Evolutionary conservation across 2,329 filamentous ascomycete genomes (phyloP).

Genomic region (Talaromyces marneffei): DNA sequence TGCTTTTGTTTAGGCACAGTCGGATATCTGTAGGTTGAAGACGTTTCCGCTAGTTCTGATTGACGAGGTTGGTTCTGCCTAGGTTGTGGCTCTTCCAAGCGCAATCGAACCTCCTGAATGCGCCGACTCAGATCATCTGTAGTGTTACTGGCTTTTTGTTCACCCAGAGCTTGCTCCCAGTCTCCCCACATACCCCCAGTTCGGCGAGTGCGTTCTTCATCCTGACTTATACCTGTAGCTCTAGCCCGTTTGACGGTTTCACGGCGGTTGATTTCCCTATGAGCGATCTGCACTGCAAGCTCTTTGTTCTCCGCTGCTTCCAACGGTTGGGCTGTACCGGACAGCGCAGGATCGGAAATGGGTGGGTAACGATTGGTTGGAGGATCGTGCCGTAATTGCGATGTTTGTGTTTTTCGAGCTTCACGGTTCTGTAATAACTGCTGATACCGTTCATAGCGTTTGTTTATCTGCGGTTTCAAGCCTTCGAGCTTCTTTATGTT

Average conservation of each 20-base stretch:
- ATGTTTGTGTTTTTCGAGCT: slow-evolving; percentile 31
- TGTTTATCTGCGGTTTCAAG: slow-evolving; percentile 72
- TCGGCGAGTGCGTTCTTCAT: slow-evolving; percentile 53
- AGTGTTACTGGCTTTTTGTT: slow-evolving; percentile 25
- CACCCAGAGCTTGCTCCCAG: slow-evolving; percentile 44
- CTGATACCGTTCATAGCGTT: slow-evolving; percentile 63
- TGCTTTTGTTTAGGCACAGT: slow-evolving; percentile 35
- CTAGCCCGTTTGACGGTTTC: slow-evolving; percentile 56
- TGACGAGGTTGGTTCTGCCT: slow-evolving; percentile 10
- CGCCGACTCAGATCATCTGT: slow-evolving; percentile 46
- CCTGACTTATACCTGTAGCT: slow-evolving; percentile 52
- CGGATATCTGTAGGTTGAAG: slow-evolving; percentile 39
- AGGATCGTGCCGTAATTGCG: slow-evolving; percentile 11
- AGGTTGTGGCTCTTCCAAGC: slow-evolving; percentile 26
- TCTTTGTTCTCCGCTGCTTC: slow-evolving; percentile 67
- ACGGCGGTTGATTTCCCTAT: slow-evolving; percentile 63
- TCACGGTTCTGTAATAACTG: slow-evolving; percentile 46
- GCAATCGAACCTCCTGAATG: slow-evolving; percentile 47
- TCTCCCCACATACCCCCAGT: slow-evolving; percentile 49
- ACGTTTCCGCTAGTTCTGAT: slow-evolving; percentile 15
- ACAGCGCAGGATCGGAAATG: slow-evolving; percentile 53
- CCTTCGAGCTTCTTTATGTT: slow-evolving; percentile 68
- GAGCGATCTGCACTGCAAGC: slow-evolving; percentile 69
- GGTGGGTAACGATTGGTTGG: slow-evolving; percentile 17
- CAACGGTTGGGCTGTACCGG: slow-evolving; percentile 55